Evolutionary conservation across 768 basidiomycete genomes (phyloP), one percentile per base, ranked within the genome.

Genomic region (Amanita fuliginea): DNA sequence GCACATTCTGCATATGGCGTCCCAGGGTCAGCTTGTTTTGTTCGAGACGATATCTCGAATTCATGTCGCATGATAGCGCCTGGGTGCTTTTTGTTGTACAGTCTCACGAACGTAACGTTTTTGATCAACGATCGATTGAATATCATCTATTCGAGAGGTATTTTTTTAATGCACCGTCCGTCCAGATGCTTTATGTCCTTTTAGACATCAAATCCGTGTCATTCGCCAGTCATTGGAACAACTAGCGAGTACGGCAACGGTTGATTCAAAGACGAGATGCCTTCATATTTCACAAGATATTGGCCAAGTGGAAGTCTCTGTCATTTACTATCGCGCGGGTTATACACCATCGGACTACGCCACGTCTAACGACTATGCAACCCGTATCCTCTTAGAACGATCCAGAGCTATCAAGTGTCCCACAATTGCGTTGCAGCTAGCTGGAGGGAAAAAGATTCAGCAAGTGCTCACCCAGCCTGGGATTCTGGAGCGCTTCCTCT

Each of bases 391-490:
- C 11, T 73, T 98, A 32, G 94, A 98, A 61, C 73, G 80, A 34
- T 87, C 86, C 5, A 70, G 65, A 46, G 92, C 95, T 0, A 92
- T 93, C 70, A 95, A 97, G 54, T 99, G 95, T 59, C 95, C 95
- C 0, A 80, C 81, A 1, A 79, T 97, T 55, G 81, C 86, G 4
- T 74, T 98, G 11, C 95, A 98, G 55, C 79, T 97, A n/a, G 92
- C 94, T 0, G 95, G 95, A 0, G 83, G 85, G 3, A 99, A 99
- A 73, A 96, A 96, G 60, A 80, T 99, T 0, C 95, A 98, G 63
- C 82, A 97, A 58, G 86, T 85, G 0, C 73, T 99, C 13, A 77
- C 83, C 6, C 75, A 79, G 22, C 78, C 80, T 0, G 82, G 82
- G 1, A 66, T 88, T 6, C 70, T 95, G 18, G 89, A 90, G 56